Evolutionary conservation across 331 rosid genomes (phyloP), one percentile per base, ranked within the genome.

Genomic region (Pyracantha coccinea): DNA sequence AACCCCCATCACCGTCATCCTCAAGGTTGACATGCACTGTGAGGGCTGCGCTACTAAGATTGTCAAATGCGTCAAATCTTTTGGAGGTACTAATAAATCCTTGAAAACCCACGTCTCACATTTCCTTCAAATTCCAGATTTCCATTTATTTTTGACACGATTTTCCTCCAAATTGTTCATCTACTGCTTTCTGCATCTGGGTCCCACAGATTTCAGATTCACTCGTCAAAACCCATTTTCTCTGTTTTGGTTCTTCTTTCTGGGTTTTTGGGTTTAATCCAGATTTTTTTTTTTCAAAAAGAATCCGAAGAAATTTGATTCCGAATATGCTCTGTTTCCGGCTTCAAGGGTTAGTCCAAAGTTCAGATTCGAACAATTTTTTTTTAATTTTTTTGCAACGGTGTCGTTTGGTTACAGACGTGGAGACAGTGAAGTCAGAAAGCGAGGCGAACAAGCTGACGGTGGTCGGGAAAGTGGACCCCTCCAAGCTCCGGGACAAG

Each of bases 21-120:
- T 87, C 71, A 90, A 87, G 44, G 79, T 90, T 28, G 93, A 86
- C 71, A 82, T 90, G 85, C 93, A 93, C 74, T 90, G 93, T 38
- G 89, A 86, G 2, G 98, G 96, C 57, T 94, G 99, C 57, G 88
- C 87, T 31, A 47, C 89, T 65, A 89, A 83, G 72, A 90, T 87
- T 83, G 54, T 66, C 72, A 81, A 77, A 64, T 8, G 38, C 11
- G 68, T 72, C 53, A 35, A 24, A 13, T 24, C 68, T 6, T 78
- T 87, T 53, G 15, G 84, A 74, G 97, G 97, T 92, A 70, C 55
- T 17, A 17, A 50, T 2, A 50, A 17, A 50, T 50, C 55, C 20
- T 50, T 50, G 20, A 64, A 38, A 31, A 12, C 29, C n/a, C 68
- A 4, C 14, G 45, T 3, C 45, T 44, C 24, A 57, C 25, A 35